Evolutionary conservation across 2,329 filamentous ascomycete genomes (phyloP).

Genomic region (Dothideomycetidae sp.): DNA sequence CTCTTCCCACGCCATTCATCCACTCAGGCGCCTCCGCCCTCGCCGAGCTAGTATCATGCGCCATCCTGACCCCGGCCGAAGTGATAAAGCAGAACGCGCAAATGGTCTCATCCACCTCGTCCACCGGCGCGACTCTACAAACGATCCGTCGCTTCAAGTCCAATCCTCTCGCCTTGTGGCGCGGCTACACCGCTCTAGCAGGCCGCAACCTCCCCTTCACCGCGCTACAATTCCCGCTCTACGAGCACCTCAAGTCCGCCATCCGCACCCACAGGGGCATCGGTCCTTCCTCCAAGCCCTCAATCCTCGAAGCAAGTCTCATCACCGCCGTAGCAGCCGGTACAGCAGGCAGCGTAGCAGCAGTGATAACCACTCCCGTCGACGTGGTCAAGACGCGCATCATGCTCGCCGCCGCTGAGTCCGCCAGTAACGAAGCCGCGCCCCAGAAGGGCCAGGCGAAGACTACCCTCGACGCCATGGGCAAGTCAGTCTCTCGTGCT

Average conservation of each 20-base stretch:
- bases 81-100: conserved; percentile 91
- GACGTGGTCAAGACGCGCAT: conserved; percentile 84
- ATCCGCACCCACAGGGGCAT: conserved; percentile 36
- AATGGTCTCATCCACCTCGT: conserved; percentile 42
- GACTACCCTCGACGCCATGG: conserved; percentile 26
- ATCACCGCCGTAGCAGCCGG: conserved; percentile 65
- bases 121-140: conserved; percentile 38
- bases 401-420: conserved; percentile 53
- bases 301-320: conserved; percentile 49
- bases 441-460: conserved; percentile 15
- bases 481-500: conserved; percentile 23
- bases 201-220: conserved; percentile 78
- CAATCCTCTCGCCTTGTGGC: conserved; percentile 42
- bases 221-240: conserved; percentile 76
- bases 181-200: conserved; percentile 67
- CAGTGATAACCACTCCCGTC: conserved; percentile 72
- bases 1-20: conserved; percentile 52
- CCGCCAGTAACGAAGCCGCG: conserved; percentile 15
- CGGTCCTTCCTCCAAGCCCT: conserved; percentile 24
- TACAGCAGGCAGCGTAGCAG: conserved; percentile 57
- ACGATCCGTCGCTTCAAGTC: conserved; percentile 44
- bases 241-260: conserved; percentile 51
- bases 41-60: conserved; percentile 72
- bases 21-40: conserved; percentile 60
- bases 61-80: conserved; percentile 77